Percentiles rank a stretch among this genome's conserved stretches.
These are phyloP conservation scores for Penicillium sp. DNA, from an alignment of 2,329 filamentous ascomycete genomes.

Conservation along the genomic window DNA sequence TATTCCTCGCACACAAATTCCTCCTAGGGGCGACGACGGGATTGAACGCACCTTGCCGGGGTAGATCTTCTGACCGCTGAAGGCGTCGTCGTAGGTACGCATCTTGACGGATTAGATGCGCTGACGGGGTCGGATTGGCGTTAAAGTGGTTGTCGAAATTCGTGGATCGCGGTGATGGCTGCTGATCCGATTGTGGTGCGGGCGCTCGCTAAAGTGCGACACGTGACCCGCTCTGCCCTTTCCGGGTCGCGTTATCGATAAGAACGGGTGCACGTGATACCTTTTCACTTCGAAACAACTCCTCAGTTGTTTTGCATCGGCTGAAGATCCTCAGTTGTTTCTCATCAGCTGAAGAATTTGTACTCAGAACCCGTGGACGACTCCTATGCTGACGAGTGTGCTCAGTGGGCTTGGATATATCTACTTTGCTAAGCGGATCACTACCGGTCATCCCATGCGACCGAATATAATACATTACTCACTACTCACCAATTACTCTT, in stretches of 20 bases:
- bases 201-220: constrained; percentile 47
- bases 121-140: constrained; percentile 46
- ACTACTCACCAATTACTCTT: too few relatives aligned
- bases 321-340: too few relatives aligned
- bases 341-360: too few relatives aligned
- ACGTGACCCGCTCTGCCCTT: constrained; percentile 48
- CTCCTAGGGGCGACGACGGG: constrained; percentile 19
- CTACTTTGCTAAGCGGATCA: too few relatives aligned
- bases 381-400: too few relatives aligned
- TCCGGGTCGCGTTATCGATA: constrained; percentile 17
- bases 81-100: constrained; percentile 77
- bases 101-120: constrained; percentile 61
- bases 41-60: constrained; percentile 69
- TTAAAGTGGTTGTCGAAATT: constrained; percentile 46
- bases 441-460: too few relatives aligned
- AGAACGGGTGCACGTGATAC: constrained; percentile 7
- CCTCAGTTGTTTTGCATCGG: not conserved
- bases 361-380: too few relatives aligned
- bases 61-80: constrained; percentile 78
- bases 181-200: constrained; percentile 46
- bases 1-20: constrained; percentile 19
- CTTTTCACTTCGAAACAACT: not conserved
- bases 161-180: constrained; percentile 39
- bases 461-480: too few relatives aligned
- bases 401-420: too few relatives aligned